Evolutionary conservation across 305 asterid genomes (phyloP), one percentile per base, ranked within the genome.

Genomic region (Coffea humblotiana): DNA sequence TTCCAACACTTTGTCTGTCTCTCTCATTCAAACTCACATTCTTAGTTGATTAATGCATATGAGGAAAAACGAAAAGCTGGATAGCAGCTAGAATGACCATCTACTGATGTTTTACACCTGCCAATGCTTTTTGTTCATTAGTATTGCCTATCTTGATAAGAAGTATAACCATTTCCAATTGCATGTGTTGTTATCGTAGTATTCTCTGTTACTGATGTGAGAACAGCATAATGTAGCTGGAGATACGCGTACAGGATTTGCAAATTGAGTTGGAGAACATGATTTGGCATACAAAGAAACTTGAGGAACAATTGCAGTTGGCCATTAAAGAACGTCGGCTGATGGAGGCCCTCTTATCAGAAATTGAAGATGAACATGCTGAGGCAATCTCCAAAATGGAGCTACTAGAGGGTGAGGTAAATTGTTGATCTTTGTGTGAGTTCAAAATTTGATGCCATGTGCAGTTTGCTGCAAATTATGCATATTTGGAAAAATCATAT

Each of bases 331-430:
- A 93, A 68, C 84, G 79, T 63, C 64, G 68, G 74, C 70, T 78
- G 82, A 76, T 83, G 84, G 87, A 86, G 79, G 71, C 43, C 69
- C 83, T 90, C 88, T 76, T 88, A 75, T 82, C 72, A 72, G 97
- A 93, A 83, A 90, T 93, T 21, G 92, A 93, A 72, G 89, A 87
- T 60, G 92, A 92, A 83, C 90, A 90, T 18, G 91, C 89, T 0
- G 88, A 90, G 80, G 92, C 92, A 69, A 83, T 92, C 58, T 65
- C 68, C 74, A 88, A 89, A 82, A 84, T 90, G 66, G 86, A 93
- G 82, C 82, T 82, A 27, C 81, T 92, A 68, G 86, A 88, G 79
- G 82, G 52, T 48, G 90, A 92, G 98, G 97, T 90, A 83, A 74
- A 49, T 47, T 45, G 37, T 40, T 37, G 1, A 27, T 35, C 27